Percentiles rank a stretch among this genome's conserved stretches.
These are phyloP conservation scores for Globisporangium paddicum DNA, from an alignment of 352 stramenopile species.

Conservation along the genomic window DNA sequence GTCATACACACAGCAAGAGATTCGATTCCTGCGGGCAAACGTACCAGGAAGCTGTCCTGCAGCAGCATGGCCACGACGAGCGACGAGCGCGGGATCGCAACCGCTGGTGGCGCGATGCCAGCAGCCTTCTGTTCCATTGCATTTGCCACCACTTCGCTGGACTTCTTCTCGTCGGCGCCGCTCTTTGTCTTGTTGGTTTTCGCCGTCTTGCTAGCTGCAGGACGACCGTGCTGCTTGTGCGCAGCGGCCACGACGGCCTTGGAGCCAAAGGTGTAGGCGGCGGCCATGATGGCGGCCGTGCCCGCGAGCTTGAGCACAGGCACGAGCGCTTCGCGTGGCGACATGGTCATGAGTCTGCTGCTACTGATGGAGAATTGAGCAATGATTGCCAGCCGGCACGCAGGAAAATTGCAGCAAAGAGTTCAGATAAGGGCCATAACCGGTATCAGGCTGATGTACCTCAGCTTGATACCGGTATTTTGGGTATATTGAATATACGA, in stretches of 20 bases:
- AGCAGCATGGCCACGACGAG: slow-evolving; percentile 36
- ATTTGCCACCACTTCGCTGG: slow-evolving; percentile 5
- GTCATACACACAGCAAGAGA: neutral
- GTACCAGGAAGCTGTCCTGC: slow-evolving; percentile 44
- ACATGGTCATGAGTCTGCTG: slow-evolving; percentile 9
- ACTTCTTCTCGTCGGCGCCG: neutral
- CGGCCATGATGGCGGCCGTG: slow-evolving; percentile 23
- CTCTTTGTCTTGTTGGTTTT: slow-evolving; percentile 14
- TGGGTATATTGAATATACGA: too few relatives aligned
- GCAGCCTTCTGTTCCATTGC: neutral
- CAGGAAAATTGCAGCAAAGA: neutral
- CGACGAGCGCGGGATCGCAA: slow-evolving; percentile 19
- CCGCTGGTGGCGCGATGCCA: slow-evolving; percentile 6
- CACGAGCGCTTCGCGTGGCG: slow-evolving; percentile 23
- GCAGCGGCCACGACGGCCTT: slow-evolving; percentile 12
- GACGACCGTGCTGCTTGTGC: slow-evolving; percentile 7
- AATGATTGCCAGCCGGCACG: neutral
- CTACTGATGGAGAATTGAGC: neutral
- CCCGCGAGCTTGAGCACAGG: slow-evolving; percentile 33
- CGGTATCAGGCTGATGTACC: too few relatives aligned
- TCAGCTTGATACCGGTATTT: too few relatives aligned
- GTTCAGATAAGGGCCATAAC: too few relatives aligned
- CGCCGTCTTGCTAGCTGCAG: neutral
- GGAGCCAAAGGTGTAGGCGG: slow-evolving; percentile 20
- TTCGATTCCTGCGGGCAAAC: neutral